Evolutionary conservation across 257 asterid species (phyloP), one percentile per base, ranked within the genome.

Genomic region (Misopates orontium): DNA sequence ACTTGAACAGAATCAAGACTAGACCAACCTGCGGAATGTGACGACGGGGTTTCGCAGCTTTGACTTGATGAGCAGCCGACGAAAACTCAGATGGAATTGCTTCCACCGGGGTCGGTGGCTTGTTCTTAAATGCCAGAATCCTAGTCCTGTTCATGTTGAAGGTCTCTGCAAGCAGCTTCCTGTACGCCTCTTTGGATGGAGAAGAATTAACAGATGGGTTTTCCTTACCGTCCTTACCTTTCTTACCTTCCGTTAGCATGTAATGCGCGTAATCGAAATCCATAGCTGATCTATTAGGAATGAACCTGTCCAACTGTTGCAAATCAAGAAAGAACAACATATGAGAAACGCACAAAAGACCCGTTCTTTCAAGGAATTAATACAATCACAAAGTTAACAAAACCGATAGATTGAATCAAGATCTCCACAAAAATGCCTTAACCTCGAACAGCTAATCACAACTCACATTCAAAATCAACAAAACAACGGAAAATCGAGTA

Each of bases 161-260:
- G 61, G 87, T 82, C 21, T 90, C 97, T 3, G 87, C 97, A 20
- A 87, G 95, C 73, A 75, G 81, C 73, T 89, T 89, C 80, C 89
- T 75, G 75, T 87, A 89, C 19, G 95, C 96, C 62, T 87, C 96
- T 24, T 85, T 79, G 57, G 96, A 75, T 8, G 96, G 96, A 61
- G 98, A 80, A 66, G 89, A 76, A 59, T 25, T 63, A 15, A 50
- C 67, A 24, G 85, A 73, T n/a, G 98, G 93, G 49, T 85, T 89
- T 77, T 87, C 93, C 96, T 92, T 92, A 81, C 89, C 97, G 75
- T 87, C 93, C 96, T 92, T 92, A 81, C 89, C 97, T 80, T 87
- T 87, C 77, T 77, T 77, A 62, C 87, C 84, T 79, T 82, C 93
- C 4, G 97, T 87, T 10, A 92, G 89, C 97, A 92, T 92, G 85